A percentile compares a stretch with the other conserved stretches of the same genome.
phyloP scores from a whole-genome alignment of 306 rosid species.

The Cucurbita pepo region DNA sequence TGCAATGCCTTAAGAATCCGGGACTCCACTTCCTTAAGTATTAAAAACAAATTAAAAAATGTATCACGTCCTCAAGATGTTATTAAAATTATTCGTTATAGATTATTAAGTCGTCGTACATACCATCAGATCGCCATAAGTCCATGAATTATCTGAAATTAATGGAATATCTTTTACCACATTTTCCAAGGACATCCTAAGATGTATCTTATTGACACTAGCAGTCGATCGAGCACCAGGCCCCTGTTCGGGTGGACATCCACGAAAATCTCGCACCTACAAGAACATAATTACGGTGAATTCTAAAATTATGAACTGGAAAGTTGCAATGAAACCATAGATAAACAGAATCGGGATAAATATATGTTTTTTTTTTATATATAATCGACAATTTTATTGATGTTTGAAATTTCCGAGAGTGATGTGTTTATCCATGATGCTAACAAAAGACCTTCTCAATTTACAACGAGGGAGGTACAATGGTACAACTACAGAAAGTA shows the following conservation, averaged over 20 bases:
- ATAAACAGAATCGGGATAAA: too few species aligned
- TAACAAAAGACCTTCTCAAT: too few species aligned
- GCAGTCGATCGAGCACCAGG: conserved; percentile 25
- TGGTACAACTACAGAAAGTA: too few species aligned
- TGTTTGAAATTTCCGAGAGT: too few species aligned
- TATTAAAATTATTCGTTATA: conserved; percentile 9
- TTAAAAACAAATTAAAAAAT: conserved; percentile 6
- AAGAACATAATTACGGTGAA: conserved; percentile 7
- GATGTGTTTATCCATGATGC: too few species aligned
- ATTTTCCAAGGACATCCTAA: conserved; percentile 86
- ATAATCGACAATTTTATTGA: too few species aligned
- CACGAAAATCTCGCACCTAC: conserved; percentile 83
- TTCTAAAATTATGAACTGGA: background rate
- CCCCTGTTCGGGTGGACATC: conserved; percentile 50
- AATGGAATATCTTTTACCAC: conserved; percentile 89
- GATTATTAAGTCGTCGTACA: conserved; percentile 13
- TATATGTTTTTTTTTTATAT: too few species aligned
- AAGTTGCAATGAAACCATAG: background rate
- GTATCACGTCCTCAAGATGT: conserved; percentile 12
- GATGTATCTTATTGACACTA: conserved; percentile 47
- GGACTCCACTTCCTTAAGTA: conserved; percentile 74
- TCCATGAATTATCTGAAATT: conserved; percentile 79
- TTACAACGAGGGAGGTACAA: too few species aligned
- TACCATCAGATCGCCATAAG: conserved; percentile 96
- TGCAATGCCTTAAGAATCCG: conserved; percentile 69